A percentile compares a stretch with the other conserved stretches of the same genome.
phyloP scores from a whole-genome alignment of 352 stramenopile species.

The Phytophthora fragariae region DNA sequence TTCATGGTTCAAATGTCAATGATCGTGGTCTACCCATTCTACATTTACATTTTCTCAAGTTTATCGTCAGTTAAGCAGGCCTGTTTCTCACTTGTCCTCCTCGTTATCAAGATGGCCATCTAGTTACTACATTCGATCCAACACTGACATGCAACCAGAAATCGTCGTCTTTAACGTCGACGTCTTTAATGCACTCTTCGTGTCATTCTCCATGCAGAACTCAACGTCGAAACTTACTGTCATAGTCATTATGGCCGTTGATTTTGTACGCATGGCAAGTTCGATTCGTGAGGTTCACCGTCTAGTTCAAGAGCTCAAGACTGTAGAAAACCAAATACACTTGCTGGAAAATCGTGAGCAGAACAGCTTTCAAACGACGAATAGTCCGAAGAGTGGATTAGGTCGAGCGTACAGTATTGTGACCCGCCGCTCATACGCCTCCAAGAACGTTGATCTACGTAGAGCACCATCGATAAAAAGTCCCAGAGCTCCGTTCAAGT shows the following conservation, averaged over 20 bases:
- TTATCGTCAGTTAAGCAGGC: conserved; percentile 15
- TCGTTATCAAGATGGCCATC: conserved; percentile 34
- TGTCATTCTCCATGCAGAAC: conserved; percentile 47
- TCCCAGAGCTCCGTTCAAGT: not conserved
- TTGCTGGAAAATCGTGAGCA: not conserved
- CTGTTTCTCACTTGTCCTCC: conserved; percentile 30
- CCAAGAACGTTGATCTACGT: not conserved
- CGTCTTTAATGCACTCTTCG: conserved; percentile 49
- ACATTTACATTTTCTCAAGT: conserved; percentile 28
- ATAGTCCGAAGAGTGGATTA: not conserved
- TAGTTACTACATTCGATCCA: conserved; percentile 11
- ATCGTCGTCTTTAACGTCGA: conserved; percentile 48
- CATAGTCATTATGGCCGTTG: conserved; percentile 31
- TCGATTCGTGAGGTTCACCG: conserved; percentile 19
- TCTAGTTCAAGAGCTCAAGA: not conserved
- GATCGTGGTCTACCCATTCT: conserved; percentile 35
- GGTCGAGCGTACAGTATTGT: conserved; percentile 7
- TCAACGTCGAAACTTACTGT: conserved; percentile 35
- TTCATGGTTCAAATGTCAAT: conserved; percentile 10
- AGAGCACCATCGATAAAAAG: not conserved
- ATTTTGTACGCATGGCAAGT: conserved; percentile 24
- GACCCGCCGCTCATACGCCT: not conserved
- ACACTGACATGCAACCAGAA: conserved; percentile 35
- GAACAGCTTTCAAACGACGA: not conserved
- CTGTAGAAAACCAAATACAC: conserved; percentile 13